phyloP scores from a whole-genome alignment of 2,329 filamentous ascomycete genomes.

The Drechslera avenae region DNA sequence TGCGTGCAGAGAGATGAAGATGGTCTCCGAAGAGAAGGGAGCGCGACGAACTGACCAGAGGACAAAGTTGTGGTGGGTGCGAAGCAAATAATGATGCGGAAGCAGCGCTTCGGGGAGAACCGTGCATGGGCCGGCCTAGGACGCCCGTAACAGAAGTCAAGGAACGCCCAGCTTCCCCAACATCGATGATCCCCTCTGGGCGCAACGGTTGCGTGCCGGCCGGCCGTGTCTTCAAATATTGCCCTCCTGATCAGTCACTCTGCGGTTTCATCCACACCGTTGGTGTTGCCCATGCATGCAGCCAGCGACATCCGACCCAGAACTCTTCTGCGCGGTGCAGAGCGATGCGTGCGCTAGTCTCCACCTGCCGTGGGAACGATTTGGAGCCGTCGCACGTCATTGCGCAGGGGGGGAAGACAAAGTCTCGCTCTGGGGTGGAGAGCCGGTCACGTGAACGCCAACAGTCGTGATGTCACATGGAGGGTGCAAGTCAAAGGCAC shows the following conservation, averaged over 20 bases:
- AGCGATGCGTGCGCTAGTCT: constrained; percentile 6
- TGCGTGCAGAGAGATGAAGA: constrained; percentile 19
- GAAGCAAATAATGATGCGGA: constrained; percentile 16
- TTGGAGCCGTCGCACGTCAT: constrained; percentile 13
- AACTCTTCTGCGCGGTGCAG: not conserved
- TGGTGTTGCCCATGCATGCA: not conserved
- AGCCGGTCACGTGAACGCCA: not conserved
- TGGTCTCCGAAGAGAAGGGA: constrained; percentile 4
- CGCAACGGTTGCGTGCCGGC: no score
- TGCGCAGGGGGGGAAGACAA: constrained; percentile 6
- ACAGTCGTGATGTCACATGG: not conserved
- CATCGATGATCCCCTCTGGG: not conserved
- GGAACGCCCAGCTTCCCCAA: not conserved
- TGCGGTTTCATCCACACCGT: no score
- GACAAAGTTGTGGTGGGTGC: constrained; percentile 6
- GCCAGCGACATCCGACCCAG: not conserved
- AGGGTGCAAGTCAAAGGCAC: not conserved
- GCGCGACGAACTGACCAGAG: constrained; percentile 7
- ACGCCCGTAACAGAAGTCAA: not conserved
- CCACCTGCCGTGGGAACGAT: constrained; percentile 12
- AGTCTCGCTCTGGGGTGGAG: not conserved
- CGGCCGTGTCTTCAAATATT: no score
- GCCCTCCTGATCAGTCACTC: no score
- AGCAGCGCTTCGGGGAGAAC: constrained; percentile 9
- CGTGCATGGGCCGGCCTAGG: constrained; percentile 1